Evolutionary conservation across 805 yeast species (phyloP), one percentile per base, ranked within the genome.

Genomic region (Candida peoriensis): DNA sequence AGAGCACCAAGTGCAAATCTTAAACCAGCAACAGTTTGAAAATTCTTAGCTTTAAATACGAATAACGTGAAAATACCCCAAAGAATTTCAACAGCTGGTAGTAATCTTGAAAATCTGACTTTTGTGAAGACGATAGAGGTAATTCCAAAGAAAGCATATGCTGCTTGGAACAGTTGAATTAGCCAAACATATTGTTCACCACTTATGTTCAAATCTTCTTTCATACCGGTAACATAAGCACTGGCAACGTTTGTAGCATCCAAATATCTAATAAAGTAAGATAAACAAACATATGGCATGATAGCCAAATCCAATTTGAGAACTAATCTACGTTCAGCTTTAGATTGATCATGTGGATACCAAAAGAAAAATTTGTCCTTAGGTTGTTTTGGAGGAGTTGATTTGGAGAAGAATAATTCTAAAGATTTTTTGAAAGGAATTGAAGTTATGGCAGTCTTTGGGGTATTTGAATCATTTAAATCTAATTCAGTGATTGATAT

Each of bases 151-250:
- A 24, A 1, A 34, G n/a, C 74, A 40, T 78, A 64, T 9, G 36
- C 37, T 28, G 28, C 32, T n/a, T 8, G 8, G 28, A 38, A 38
- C 10, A 30, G 11, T 17, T 30, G 34, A 8, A 38, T 28, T 8
- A 26, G 17, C 29, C 29, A 26, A 10, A 16, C 17, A 18, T 38
- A 44, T 18, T 44, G 37, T 46, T 72, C 74, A n/a, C 79, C 78
- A 29, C 38, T 37, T 64, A 80, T 66, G 4, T 62, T 60, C 28
- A 76, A 58, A 22, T 61, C 74, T 46, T 68, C 74, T 41, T 66
- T 56, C 70, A 79, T 64, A 8, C 81, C 78, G 16, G 75, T 64
- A 21, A 73, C 73, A 43, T 76, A 78, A 1, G 83, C 84, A 46
- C 76, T 74, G 36, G 70, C 30, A 17, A 46, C 28, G 24, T 46